Base-by-base conservation (phyloP, 495 filamentous ascomycete species). In the Venustampulla echinocandica region DNA sequence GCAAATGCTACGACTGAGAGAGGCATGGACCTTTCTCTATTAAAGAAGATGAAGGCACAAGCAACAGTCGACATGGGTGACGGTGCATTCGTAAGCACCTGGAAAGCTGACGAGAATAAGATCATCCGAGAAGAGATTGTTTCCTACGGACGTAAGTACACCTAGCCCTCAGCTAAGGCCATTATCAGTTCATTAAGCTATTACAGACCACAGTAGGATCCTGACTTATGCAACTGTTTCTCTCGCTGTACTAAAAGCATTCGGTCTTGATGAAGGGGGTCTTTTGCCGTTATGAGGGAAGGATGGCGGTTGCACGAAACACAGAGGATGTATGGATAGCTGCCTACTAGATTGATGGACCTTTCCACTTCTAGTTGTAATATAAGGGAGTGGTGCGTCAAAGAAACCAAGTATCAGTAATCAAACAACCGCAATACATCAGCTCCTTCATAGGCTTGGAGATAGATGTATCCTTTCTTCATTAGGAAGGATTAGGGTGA, bases 211-310 rank as follows among this genome's bases (percentile, higher is more conserved):
- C 47, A 81, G 79, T 52, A 53, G 69, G 11, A 54, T 82, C 21
- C 61, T 76, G 57, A 69, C 66, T 17, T 76, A 68, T 33, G 59
- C 70, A 2, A 66, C 71, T 10, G 75, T 85, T 10, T 59, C 73
- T 9, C 57, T 84, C 10, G 82, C 83, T 1, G 74, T 82, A 11
- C 65, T 84, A 58, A 69, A 81, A 44, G 73, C 80, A 0, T 88
- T 88, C 54, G 75, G 55, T 10, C 27, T 58, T 15, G 57, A 48
- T 30, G 46, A 44, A n/a, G 48, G 47, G 6, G 44, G 37, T 10
- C 22, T 20, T 13, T 18, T 51, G 4, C 53, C 47, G 1, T 11
- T 44, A 1, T 52, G 36, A 52, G n/a, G 9, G 27, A 30, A n/a
- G n/a, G n/a, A n/a, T n/a, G n/a, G n/a, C n/a, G n/a, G n/a, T n/a